Evolutionary conservation across 441 rosid species (phyloP).

Genomic region (Arabidopsis hybrid): DNA sequence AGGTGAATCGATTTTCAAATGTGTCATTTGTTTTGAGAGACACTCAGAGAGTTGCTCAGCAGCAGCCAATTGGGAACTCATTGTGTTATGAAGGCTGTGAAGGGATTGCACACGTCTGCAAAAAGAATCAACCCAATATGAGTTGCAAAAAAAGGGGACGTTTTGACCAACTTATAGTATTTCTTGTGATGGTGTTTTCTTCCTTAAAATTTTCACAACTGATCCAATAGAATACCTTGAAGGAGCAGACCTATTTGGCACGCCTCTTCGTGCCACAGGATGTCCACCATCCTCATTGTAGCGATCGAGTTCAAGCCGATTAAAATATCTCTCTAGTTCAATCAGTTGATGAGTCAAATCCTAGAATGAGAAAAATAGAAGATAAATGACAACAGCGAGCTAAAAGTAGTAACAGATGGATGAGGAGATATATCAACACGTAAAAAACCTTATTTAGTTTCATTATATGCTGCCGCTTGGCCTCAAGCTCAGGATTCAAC

Average conservation of each 20-base stretch:
- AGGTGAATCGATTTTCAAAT: conserved; percentile 74
- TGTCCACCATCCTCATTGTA: conserved; percentile 67
- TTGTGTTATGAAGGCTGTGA: conserved; percentile 77
- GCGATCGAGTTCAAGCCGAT: conserved; percentile 80
- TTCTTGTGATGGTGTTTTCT: conserved; percentile 10
- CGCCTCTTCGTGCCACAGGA: conserved; percentile 53
- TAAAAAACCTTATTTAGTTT: conserved; percentile 72
- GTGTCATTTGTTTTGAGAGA: conserved; percentile 87
- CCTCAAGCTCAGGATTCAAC: conserved; percentile 86
- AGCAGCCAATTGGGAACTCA: conserved; percentile 81
- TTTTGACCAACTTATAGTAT: conserved; percentile 1
- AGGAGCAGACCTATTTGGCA: conserved; percentile 61
- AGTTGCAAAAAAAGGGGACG: conserved; percentile 26
- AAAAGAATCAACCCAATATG: conserved; percentile 38
- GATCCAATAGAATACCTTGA: conserved; percentile 63
- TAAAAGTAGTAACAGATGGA: conserved; percentile 29
- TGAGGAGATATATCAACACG: conserved; percentile 32
- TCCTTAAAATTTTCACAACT: conserved; percentile 4
- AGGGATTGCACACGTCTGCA: conserved; percentile 77
- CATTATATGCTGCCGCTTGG: conserved; percentile 68
- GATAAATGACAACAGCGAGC: conserved; percentile 29
- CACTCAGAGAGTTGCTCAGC: conserved; percentile 90
- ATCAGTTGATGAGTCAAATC: conserved; percentile 85
- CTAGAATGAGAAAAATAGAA: conserved; percentile 51
- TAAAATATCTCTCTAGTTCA: conserved; percentile 91